Evolutionary conservation across 805 yeast species (phyloP), one percentile per base, ranked within the genome.

Genomic region (Saturnispora diversa): DNA sequence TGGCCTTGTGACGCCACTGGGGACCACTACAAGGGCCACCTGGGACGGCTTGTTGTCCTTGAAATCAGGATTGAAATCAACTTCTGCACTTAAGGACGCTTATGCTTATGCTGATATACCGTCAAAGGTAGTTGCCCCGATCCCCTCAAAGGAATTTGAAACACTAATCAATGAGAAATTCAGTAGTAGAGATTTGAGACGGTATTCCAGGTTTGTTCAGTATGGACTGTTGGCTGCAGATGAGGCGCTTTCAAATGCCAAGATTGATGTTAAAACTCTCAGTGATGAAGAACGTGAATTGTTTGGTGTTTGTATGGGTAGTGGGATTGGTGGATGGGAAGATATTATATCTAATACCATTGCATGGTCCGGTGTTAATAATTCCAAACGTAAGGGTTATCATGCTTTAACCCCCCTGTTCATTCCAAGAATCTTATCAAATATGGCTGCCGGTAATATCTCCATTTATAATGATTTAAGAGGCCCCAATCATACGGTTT

Each of bases 391-490:
- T 20, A 11, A 13, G n/a, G 82, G 83, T 0, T 82, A 80, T 56
- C 73, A 79, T 44, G 77, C 75, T 47, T 77, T 87, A 3, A 83
- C 85, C 36, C 98, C 98, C 2, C 58, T 87, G 42, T 83, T 90
- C 57, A 77, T 92, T 5, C 97, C 98, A 0, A 77, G 74, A 49
- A 61, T 90, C 35, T 66, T 92, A 29, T 74, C 84, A 28, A 92
- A 92, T 56, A 92, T 92, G 97, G 95, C 95, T 0, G 86, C 88
- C 1, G 97, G 97, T 3, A 78, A 86, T 45, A 75, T 92, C 6
- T 81, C 95, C 6, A 88, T 92, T 42, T 70, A 75, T 47, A 75
- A 77, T 51, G 82, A 83, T 1, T 64, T 87, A 29, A 66, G 72
- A 50, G 99, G 98, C 0, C 94, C 95, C 2, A 75, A 84, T 31